phyloP scores from a whole-genome alignment of 2,329 filamentous ascomycete species.

The Venturia asperata region DNA sequence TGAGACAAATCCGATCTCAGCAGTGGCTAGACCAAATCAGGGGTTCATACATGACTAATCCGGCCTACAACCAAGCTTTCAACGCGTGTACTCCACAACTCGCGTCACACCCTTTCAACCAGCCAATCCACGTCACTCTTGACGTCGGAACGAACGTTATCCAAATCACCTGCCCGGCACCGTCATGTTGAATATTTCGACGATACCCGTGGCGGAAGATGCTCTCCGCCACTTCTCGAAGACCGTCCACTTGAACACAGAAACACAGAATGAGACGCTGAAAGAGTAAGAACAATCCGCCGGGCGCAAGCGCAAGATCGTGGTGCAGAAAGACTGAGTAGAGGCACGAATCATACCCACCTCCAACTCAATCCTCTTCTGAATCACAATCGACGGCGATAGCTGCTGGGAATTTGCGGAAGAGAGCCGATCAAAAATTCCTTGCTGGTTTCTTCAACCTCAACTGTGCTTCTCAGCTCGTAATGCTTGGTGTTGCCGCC shows the following conservation, averaged over 20 bases:
- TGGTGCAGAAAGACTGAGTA: neutral
- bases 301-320: neutral
- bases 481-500: neutral
- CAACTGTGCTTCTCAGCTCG: neutral
- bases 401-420: neutral
- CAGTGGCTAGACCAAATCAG: neutral
- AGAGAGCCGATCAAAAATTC: neutral
- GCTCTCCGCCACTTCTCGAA: constrained; percentile 2
- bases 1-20: neutral
- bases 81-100: neutral
- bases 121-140: neutral
- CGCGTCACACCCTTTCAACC: neutral
- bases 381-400: neutral
- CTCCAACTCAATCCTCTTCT: neutral
- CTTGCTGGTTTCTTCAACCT: neutral
- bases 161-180: neutral
- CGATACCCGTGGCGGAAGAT: constrained; percentile 6
- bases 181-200: neutral
- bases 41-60: neutral
- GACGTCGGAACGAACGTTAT: neutral
- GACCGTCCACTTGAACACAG: neutral
- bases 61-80: neutral
- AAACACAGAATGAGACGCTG: neutral
- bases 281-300: neutral
- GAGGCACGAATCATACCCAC: neutral